These are phyloP conservation scores for Lactarius hengduanensis DNA, from an alignment of 768 basidiomycete genomes.

Conservation along the genomic window DNA sequence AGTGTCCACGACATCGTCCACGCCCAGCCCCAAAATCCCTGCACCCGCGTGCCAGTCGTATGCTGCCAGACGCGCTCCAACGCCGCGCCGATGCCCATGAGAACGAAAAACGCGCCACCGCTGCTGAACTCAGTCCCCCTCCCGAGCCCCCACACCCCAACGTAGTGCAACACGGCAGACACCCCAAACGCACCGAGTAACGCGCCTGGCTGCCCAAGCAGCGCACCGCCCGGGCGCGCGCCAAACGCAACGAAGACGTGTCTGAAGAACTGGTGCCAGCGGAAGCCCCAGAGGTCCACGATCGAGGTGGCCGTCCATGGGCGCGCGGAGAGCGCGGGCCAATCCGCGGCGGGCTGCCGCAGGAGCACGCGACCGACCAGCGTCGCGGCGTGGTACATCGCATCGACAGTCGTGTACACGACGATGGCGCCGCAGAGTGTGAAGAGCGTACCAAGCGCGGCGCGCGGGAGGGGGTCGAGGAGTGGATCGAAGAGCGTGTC, in stretches of 20 bases:
- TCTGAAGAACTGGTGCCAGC: conserved; percentile 44
- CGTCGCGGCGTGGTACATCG: conserved; percentile 31
- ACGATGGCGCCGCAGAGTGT: conserved; percentile 13
- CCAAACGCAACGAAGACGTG: conserved; percentile 36
- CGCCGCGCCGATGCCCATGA: conserved; percentile 53
- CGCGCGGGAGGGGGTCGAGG: conserved; percentile 4
- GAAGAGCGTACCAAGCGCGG: conserved; percentile 4
- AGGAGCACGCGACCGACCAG: conserved; percentile 34
- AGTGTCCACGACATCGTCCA: conserved; percentile 54
- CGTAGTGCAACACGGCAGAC: conserved; percentile 58
- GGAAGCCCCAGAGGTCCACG: conserved; percentile 39
- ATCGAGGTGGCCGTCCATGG: conserved; percentile 43
- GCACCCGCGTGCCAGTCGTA: conserved; percentile 45
- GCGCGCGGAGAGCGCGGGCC: conserved; percentile 39
- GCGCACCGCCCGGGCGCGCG: conserved; percentile 34
- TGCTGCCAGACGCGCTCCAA: conserved; percentile 49
- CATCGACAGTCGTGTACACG: conserved; percentile 24
- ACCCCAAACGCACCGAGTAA: conserved; percentile 58
- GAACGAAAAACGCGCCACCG: conserved; percentile 54
- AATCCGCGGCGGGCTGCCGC: conserved; percentile 34
- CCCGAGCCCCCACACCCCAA: conserved; percentile 60
- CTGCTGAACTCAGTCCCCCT: conserved; percentile 46
- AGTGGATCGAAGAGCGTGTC: conserved; percentile 18
- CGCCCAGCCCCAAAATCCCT: conserved; percentile 49
- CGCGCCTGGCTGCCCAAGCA: conserved; percentile 50